Evolutionary conservation across 352 stramenopile species (phyloP), one percentile per base, ranked within the genome.

Genomic region (Phytopythium kandeliae): DNA sequence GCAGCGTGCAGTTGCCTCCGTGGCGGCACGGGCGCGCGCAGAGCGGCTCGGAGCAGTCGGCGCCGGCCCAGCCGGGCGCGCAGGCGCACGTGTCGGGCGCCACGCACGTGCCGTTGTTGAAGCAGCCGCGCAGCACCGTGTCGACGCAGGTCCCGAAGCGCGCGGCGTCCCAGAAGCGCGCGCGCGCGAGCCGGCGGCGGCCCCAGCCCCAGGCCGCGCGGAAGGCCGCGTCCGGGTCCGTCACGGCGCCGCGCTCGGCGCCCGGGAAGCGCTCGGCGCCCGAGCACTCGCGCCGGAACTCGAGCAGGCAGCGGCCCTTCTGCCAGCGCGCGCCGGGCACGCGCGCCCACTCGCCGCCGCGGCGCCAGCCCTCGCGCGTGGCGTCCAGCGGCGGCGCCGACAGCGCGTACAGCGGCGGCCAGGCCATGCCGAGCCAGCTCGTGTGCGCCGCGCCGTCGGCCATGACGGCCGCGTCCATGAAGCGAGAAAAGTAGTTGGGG

Each of bases 401-500:
- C 49, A 98, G 82, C 22, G 44, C 67, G 73, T 98, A 96, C 21
- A 96, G 78, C 17, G 92, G 84, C 31, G 90, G 81, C 85, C 93
- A 98, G 31, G 72, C 74, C 90, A 98, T 98, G 24, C 65, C 65
- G 21, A 71, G 57, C 91, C 92, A 98, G 22, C 86, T 64, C 5
- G 91, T 96, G 62, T 97, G 92, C 40, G 77, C 80, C 19, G 78
- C 60, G 24, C 78, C 83, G 63, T 98, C 89, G 22, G 58, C 65
- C 43, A 89, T 89, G 43, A 79, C 48, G 28, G 65, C 71, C 50
- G 64, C 72, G 71, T 98, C 84, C 96, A 99, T 99, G 65, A 97
- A 98, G 15, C 73, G 80, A 15, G 91, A 98, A 51, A 95, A 98
- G 52, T 97, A 99, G 69, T 99, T 99, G 4, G 96, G 90, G 58